Evolutionary conservation across 75 land plant species (phyloP).

Genomic region (Pinus albicaulis): DNA sequence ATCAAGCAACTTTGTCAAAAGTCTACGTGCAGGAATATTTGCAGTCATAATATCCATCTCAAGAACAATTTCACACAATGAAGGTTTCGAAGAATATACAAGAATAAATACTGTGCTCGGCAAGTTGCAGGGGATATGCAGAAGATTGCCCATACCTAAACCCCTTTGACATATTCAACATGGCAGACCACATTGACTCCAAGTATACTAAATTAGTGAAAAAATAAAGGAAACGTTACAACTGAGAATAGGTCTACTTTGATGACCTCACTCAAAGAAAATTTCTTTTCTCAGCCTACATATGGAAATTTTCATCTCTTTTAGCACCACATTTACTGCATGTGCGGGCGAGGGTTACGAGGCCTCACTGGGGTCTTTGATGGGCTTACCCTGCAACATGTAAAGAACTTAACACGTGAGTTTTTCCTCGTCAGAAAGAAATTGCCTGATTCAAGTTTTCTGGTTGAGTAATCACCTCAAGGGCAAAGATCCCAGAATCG

Average conservation of each 20-base stretch:
- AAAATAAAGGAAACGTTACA: conserved; percentile 4
- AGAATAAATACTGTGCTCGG: no score
- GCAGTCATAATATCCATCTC: no score
- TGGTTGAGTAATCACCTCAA: conserved; percentile 48
- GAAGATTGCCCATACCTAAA: conserved; percentile 2
- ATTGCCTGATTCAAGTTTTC: not conserved
- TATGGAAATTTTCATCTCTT: not conserved
- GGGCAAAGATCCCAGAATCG: conserved; percentile 82
- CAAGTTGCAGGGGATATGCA: not conserved
- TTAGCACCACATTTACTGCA: conserved; percentile 16
- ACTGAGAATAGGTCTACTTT: conserved; percentile 9
- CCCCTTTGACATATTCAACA: conserved; percentile 5
- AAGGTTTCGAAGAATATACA: no score
- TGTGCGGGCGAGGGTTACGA: conserved; percentile 61
- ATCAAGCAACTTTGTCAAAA: no score
- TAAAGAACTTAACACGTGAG: not conserved
- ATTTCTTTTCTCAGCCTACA: not conserved
- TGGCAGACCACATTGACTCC: not conserved
- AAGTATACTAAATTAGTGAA: not conserved
- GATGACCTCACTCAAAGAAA: conserved; percentile 9
- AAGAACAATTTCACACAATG: no score
- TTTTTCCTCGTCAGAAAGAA: not conserved
- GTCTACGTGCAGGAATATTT: no score
- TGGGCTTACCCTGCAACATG: conserved; percentile 78
- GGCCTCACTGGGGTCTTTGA: conserved; percentile 93